Percentiles rank a stretch among this genome's conserved stretches.
phyloP scores from a whole-genome alignment of 345 rosid genomes.

The Laguncularia racemosa region DNA sequence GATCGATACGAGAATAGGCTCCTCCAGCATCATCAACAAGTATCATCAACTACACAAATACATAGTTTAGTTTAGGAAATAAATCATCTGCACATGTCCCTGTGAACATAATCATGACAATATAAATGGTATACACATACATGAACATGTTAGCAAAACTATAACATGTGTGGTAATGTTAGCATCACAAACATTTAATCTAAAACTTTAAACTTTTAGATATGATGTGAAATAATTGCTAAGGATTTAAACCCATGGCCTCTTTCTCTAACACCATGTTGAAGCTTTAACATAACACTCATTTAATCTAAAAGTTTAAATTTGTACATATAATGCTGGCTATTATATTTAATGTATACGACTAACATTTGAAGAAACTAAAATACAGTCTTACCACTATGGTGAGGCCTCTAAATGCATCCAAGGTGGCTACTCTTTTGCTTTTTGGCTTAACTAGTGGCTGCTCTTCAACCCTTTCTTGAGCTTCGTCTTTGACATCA shows the following conservation, averaged over 20 bases:
- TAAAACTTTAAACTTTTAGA: too few relatives aligned
- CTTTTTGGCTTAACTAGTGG: conserved; percentile 20
- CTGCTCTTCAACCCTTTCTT: conserved; percentile 15
- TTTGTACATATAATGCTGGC: background rate
- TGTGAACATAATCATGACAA: too few relatives aligned
- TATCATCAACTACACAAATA: conserved; percentile 41
- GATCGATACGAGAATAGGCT: conserved; percentile 45
- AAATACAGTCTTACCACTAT: conserved; percentile 25
- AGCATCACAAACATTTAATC: background rate
- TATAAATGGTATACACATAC: too few relatives aligned
- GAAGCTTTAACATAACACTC: too few relatives aligned
- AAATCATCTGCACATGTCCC: background rate
- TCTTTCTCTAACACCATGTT: too few relatives aligned
- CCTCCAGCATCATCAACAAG: conserved; percentile 54
- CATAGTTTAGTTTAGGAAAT: background rate
- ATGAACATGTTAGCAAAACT: too few relatives aligned
- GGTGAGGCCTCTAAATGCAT: conserved; percentile 60
- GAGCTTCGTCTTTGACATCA: conserved; percentile 4
- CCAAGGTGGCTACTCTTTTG: conserved; percentile 52
- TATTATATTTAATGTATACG: background rate
- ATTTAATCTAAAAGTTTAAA: background rate
- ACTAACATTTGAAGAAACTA: background rate
- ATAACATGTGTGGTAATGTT: too few relatives aligned
- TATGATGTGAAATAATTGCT: too few relatives aligned
- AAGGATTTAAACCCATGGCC: background rate